Evolutionary conservation across 345 rosid genomes (phyloP).

Genomic region (Hibiscus mutabilis): DNA sequence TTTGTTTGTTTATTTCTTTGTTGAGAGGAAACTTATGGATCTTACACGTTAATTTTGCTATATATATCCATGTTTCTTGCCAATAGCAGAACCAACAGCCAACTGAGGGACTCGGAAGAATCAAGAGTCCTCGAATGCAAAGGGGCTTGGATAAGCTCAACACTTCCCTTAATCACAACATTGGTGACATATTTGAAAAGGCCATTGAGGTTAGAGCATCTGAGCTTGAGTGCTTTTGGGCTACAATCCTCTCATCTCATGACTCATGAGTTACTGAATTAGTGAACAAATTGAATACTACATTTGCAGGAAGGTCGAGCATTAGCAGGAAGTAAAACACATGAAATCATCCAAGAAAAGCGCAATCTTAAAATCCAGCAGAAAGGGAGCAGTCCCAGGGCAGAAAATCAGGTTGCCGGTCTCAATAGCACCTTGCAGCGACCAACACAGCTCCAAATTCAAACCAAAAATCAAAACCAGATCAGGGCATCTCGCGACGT

Average conservation of each 20-base stretch:
- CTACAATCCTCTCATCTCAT: not conserved
- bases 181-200: slow-evolving; percentile 87
- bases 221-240: not conserved
- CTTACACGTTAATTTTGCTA: not conserved
- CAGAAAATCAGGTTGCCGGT: slow-evolving; percentile 29
- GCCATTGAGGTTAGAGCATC: slow-evolving; percentile 54
- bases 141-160: slow-evolving; percentile 70
- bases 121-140: slow-evolving; percentile 59
- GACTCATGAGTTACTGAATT: not conserved
- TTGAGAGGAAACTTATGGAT: not conserved
- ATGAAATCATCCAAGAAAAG: slow-evolving; percentile 66
- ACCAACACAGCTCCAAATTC: slow-evolving; percentile 30
- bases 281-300: not conserved
- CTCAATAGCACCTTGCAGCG: slow-evolving; percentile 47
- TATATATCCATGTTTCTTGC: not conserved
- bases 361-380: slow-evolving; percentile 61
- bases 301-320: slow-evolving; percentile 71
- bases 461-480: slow-evolving; percentile 61
- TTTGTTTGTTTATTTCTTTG: not conserved
- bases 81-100: slow-evolving; percentile 28
- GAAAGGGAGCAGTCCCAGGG: slow-evolving; percentile 43
- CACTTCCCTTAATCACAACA: slow-evolving; percentile 59
- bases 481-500: slow-evolving; percentile 99
- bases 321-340: slow-evolving; percentile 69
- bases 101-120: slow-evolving; percentile 34